Evolutionary conservation across 176 grass and related monocot species (phyloP).

Genomic region (Oryza longistaminata): DNA sequence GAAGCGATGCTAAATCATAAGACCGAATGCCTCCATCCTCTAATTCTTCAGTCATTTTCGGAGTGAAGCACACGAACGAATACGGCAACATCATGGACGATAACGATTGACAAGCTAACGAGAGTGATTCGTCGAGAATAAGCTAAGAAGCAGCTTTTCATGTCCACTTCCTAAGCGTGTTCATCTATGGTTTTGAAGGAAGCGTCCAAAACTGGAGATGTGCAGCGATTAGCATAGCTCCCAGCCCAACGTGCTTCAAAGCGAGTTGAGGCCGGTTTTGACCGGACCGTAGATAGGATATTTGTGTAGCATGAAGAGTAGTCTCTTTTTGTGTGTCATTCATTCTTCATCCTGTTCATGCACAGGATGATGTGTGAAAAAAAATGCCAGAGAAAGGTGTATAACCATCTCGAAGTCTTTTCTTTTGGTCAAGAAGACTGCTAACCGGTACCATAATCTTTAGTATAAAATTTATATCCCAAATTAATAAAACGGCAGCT

Average conservation of each 20-base stretch:
- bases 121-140: not conserved
- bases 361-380: too few relatives aligned
- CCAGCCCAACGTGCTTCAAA: too few relatives aligned
- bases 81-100: not conserved
- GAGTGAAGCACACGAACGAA: not conserved
- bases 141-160: constrained; percentile 8
- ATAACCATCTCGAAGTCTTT: too few relatives aligned
- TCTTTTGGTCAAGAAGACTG: too few relatives aligned
- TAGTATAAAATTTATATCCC: too few relatives aligned
- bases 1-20: not conserved
- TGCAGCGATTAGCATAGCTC: too few relatives aligned
- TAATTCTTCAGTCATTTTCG: constrained; percentile 1
- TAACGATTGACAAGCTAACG: not conserved
- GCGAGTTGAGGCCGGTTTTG: not conserved
- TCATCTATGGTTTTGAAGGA: not conserved
- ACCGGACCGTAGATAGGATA: not conserved
- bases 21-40: not conserved
- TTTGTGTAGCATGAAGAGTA: too few relatives aligned
- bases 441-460: too few relatives aligned
- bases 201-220: not conserved
- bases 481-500: too few relatives aligned
- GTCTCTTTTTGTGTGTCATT: too few relatives aligned
- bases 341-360: too few relatives aligned
- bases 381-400: too few relatives aligned
- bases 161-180: not conserved